These are phyloP conservation scores for Magnaporthiopsis poae DNA, from an alignment of 2,329 filamentous ascomycete genomes.

Conservation along the genomic window DNA sequence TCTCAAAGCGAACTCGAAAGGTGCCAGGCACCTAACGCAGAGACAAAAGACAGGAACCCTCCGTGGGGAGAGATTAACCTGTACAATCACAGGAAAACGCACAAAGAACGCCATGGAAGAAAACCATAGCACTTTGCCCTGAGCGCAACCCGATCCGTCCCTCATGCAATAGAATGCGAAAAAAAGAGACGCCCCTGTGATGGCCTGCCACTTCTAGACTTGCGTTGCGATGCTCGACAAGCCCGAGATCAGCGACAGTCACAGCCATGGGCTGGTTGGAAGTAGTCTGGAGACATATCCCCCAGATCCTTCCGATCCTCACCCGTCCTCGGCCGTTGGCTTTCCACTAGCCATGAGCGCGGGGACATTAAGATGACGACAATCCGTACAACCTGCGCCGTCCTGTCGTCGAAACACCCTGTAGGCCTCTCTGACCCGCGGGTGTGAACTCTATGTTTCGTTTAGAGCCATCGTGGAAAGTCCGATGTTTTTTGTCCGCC, in stretches of 20 bases:
- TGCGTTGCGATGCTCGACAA: not conserved
- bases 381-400: slow-evolving; percentile 10
- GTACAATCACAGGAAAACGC: not conserved
- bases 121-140: not conserved
- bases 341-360: not conserved
- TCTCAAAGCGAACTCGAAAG: not conserved
- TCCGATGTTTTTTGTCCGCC: slow-evolving; percentile 9
- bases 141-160: not conserved
- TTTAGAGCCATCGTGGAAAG: slow-evolving; percentile 2
- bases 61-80: not conserved
- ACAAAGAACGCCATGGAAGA: not conserved
- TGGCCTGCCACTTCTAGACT: not conserved
- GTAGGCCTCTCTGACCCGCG: not conserved
- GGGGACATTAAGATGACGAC: slow-evolving; percentile 9
- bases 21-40: not conserved
- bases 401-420: slow-evolving; percentile 8
- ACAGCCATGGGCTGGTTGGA: not conserved
- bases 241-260: not conserved
- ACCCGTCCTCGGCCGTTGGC: not conserved
- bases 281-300: not conserved
- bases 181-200: not conserved
- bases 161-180: not conserved
- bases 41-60: not conserved
- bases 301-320: slow-evolving; percentile 2
- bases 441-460: slow-evolving; percentile 6